phyloP scores from a whole-genome alignment of 345 rosid species.

The Physaria fendleri region DNA sequence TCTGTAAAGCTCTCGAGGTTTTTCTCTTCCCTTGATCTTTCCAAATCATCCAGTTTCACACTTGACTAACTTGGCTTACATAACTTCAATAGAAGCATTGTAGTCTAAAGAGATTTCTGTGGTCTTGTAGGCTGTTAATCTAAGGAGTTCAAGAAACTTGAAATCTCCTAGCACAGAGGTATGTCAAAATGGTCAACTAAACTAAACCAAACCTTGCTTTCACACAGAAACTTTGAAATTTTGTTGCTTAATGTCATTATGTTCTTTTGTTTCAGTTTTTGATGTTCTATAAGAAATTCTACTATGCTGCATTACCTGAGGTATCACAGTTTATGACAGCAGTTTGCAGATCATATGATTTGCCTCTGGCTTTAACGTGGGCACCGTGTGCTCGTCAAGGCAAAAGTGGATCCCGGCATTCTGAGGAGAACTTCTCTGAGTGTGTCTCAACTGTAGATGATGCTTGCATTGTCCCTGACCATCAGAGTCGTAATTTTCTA shows the following conservation, averaged over 20 bases:
- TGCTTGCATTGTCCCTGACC: slow-evolving; percentile 62
- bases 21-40: slow-evolving; percentile 7
- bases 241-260: slow-evolving; percentile 3
- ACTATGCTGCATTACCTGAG: slow-evolving; percentile 52
- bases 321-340: slow-evolving; percentile 44
- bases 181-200: slow-evolving; percentile 16
- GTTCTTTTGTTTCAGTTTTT: slow-evolving; percentile 23
- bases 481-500: slow-evolving; percentile 39
- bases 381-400: slow-evolving; percentile 60
- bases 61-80: not conserved
- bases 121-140: slow-evolving; percentile 70
- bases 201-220: not conserved
- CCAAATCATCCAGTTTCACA: not conserved
- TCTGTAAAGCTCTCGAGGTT: slow-evolving; percentile 95
- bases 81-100: not conserved
- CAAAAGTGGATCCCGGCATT: slow-evolving; percentile 63
- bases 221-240: not conserved
- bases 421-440: slow-evolving; percentile 52
- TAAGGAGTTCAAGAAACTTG: slow-evolving; percentile 58
- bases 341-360: slow-evolving; percentile 49
- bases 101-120: slow-evolving; percentile 19
- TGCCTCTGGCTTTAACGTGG: slow-evolving; percentile 90
- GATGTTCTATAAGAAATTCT: slow-evolving; percentile 45
- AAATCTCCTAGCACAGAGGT: slow-evolving; percentile 49
- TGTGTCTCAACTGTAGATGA: slow-evolving; percentile 63